Base-by-base conservation (phyloP, 371 early-diverging fungal genomes). In the Nematocida parisii region DNA sequence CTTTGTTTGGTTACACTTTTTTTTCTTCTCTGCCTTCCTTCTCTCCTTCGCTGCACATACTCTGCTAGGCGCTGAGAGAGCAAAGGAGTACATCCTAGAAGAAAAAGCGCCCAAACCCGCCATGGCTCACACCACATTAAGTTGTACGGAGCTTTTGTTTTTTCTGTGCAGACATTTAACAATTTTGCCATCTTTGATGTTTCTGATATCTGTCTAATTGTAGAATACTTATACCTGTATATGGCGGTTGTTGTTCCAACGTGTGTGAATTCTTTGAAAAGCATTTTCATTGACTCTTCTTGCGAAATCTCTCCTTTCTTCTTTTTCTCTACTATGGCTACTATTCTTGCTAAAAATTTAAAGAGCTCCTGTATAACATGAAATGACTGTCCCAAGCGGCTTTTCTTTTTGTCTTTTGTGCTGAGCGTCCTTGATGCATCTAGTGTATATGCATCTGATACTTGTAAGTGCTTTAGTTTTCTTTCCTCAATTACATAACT, bases 221-320 rank as follows among this genome's bases (percentile, higher is more conserved):
- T 87, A 66, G 92, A 89, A 88, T 99, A 98, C 90, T 97, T 99
- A 91, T 98, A 97, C 82, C 96, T 91, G 88, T 99, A 99, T 92
- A 98, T 96, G 75, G 97, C 99, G 11, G 98, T 97, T 70, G 95
- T 87, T 86, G 94, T 95, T 56, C 98, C 98, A n/a, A 97, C 95
- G 86, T 96, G 96, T 4, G 94, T 92, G 89, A 99, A 96, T 61
- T 93, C 93, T 83, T 97, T 94, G 84, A 97, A 96, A 66, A 99
- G 88, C 74, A 94, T 94, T 86, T 95, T 93, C 11, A 95, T 95
- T 66, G 96, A 89, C 87, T 95, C 95, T 90, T 92, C 93, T 24
- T 94, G 93, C 88, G 96, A 95, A 55, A 55, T 66, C 27, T 95
- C 93, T 71, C 94, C 94, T 64, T 94, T 89, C 73, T 96, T 93